These are phyloP conservation scores for Trichoderma virens DNA, from an alignment of 495 filamentous ascomycete genomes.

Conservation along the genomic window DNA sequence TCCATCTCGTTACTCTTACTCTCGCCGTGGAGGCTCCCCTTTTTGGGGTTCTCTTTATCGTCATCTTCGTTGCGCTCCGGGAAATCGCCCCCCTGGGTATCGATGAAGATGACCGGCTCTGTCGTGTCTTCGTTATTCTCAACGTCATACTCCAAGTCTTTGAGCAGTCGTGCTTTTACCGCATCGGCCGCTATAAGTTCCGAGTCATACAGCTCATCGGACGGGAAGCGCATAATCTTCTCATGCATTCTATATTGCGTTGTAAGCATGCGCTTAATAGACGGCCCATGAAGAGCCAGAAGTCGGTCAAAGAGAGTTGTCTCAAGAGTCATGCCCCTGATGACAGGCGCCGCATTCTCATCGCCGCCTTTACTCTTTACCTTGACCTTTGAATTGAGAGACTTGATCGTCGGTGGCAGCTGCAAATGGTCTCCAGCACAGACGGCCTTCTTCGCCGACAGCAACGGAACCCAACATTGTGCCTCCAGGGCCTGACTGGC, in stretches of 20 bases:
- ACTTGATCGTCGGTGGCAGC: constrained; percentile 91
- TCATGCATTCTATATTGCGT: constrained; percentile 99
- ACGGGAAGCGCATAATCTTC: constrained; percentile 90
- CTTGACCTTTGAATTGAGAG: constrained; percentile 48
- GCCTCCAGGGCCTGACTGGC: constrained; percentile 93
- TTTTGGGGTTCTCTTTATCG: constrained; percentile 13
- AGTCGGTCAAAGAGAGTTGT: constrained; percentile 87
- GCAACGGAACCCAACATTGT: constrained; percentile 93
- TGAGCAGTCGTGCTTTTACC: constrained; percentile 68
- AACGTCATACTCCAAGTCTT: constrained; percentile 70
- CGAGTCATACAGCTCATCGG: constrained; percentile 75
- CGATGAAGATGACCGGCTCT: constrained; percentile 86
- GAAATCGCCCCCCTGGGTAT: constrained; percentile 93
- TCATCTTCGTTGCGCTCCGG: constrained; percentile 39
- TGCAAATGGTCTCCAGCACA: constrained; percentile 94
- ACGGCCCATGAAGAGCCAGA: constrained; percentile 68
- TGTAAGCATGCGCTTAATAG: constrained; percentile 90
- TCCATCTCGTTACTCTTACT: constrained; percentile 94
- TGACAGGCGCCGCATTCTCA: constrained; percentile 22
- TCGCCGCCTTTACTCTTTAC: constrained; percentile 19
- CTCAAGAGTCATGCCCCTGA: constrained; percentile 56
- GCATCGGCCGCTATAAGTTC: constrained; percentile 69
- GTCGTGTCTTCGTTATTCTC: constrained; percentile 77
- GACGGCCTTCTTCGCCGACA: constrained; percentile 73
- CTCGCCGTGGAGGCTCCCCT: constrained; percentile 55